These are phyloP conservation scores for Fusarium haematococcum DNA, from an alignment of 2,329 filamentous ascomycete species.

Conservation along the genomic window DNA sequence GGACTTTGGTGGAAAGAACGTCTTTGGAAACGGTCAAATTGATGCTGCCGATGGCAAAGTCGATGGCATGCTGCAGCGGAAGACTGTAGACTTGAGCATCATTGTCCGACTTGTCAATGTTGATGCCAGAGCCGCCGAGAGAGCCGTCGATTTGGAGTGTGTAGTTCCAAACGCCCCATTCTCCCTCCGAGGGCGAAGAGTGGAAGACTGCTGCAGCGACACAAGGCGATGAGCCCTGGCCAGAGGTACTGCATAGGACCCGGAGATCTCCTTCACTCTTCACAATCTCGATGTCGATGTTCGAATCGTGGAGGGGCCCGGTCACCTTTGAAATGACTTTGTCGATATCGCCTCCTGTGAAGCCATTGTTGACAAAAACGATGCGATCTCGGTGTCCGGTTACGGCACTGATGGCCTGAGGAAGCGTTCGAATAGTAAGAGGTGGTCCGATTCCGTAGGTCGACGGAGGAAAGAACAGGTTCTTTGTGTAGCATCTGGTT, in stretches of 20 bases:
- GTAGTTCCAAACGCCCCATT: constrained; percentile 74
- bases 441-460: neutral
- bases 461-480: neutral
- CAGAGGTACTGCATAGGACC: neutral
- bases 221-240: neutral
- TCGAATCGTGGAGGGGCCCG: neutral
- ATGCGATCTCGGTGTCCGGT: neutral
- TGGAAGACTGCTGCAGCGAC: neutral
- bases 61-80: constrained; percentile 80
- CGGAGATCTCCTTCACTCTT: neutral
- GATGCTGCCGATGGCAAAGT: constrained; percentile 72
- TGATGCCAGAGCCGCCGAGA: constrained; percentile 65
- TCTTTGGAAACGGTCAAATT: constrained; percentile 52
- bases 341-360: neutral
- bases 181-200: neutral
- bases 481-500: neutral
- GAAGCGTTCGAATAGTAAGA: neutral
- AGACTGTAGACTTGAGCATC: constrained; percentile 78
- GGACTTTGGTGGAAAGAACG: constrained; percentile 50
- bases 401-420: neutral
- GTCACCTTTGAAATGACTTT: neutral
- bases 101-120: constrained; percentile 70
- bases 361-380: constrained; percentile 3
- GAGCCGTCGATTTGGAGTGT: constrained; percentile 78
- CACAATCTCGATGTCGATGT: neutral